Evolutionary conservation across 2,329 filamentous ascomycete genomes (phyloP), one percentile per base, ranked within the genome.

Genomic region (Penicillium nordicum): DNA sequence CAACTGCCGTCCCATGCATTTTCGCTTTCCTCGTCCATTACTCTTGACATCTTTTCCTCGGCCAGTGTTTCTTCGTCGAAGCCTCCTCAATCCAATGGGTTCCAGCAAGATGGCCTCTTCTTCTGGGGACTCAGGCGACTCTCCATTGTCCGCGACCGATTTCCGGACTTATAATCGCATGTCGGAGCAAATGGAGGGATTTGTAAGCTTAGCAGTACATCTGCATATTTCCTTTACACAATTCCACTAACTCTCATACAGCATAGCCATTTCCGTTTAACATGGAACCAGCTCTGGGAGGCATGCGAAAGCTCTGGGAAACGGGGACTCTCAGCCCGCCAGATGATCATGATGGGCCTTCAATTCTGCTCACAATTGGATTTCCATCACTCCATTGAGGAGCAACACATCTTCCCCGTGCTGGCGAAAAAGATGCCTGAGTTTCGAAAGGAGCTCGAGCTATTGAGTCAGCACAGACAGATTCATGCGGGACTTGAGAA

Each of bases 341-440:
- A 88, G 61, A 90, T 94, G 73, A 76, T 95, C 63, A 72, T 79
- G 63, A 78, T 81, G 27, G 89, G 87, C 32, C 78, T 90, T n/a
- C 77, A 85, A 47, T 91, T 96, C 71, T 82, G 84, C 63, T 79
- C 81, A 16, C 82, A 88, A 56, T 84, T 96, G n/a, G 82, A 84
- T 10, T 75, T 83, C 55, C 92, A 96, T 76, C 92, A 96, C 77
- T 78, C 77, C 55, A 93, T 96, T 67, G 92, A 96, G 72, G 92
- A 97, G 74, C 76, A 79, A 30, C 84, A 91, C 71, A 80, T 96
- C 40, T 96, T 96, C 72, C 92, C 92, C 1, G 69, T 87, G 0
- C 82, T 96, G 2, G 90, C 88, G 12, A 78, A 78, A 64, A 86
- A 85, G 63, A 95, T 95, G 90, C 86, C 89, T 5, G 87, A 89